phyloP scores from a whole-genome alignment of 179 eudicot species.

The Heliamphora pulchella region DNA sequence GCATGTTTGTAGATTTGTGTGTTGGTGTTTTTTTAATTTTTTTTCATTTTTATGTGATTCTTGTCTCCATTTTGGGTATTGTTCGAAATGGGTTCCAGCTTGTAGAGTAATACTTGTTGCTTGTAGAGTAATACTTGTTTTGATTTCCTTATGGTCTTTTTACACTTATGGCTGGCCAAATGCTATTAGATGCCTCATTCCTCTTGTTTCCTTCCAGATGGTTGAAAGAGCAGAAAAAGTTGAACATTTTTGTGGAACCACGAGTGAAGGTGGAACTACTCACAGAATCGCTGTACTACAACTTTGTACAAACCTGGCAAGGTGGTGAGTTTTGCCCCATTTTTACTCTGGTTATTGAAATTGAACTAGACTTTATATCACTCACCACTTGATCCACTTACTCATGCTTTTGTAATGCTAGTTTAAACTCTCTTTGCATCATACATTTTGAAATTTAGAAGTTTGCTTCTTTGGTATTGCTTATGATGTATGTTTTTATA shows the following conservation, averaged over 20 bases:
- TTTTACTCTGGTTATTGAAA: background rate
- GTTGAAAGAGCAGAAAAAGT: constrained; percentile 65
- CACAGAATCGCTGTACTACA: constrained; percentile 58
- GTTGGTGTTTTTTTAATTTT: background rate
- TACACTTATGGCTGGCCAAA: constrained; percentile 5
- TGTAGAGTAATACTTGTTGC: background rate
- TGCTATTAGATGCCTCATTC: constrained; percentile 17
- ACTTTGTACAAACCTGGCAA: constrained; percentile 80
- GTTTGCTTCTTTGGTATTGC: background rate
- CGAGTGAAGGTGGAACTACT: constrained; percentile 73
- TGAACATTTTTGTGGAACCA: constrained; percentile 77
- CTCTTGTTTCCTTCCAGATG: constrained; percentile 48
- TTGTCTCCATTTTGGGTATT: background rate
- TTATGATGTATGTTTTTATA: background rate
- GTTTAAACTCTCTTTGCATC: background rate
- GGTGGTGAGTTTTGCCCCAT: constrained; percentile 42
- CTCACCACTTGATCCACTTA: background rate
- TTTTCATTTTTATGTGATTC: background rate
- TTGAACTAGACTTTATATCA: background rate
- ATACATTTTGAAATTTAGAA: background rate
- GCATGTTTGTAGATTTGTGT: background rate
- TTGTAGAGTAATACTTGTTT: background rate
- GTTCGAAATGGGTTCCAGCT: background rate
- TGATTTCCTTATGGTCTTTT: background rate
- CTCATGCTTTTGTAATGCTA: background rate